These are phyloP conservation scores for Podaxis carcinomalis DNA, from an alignment of 768 basidiomycete species.

Conservation along the genomic window DNA sequence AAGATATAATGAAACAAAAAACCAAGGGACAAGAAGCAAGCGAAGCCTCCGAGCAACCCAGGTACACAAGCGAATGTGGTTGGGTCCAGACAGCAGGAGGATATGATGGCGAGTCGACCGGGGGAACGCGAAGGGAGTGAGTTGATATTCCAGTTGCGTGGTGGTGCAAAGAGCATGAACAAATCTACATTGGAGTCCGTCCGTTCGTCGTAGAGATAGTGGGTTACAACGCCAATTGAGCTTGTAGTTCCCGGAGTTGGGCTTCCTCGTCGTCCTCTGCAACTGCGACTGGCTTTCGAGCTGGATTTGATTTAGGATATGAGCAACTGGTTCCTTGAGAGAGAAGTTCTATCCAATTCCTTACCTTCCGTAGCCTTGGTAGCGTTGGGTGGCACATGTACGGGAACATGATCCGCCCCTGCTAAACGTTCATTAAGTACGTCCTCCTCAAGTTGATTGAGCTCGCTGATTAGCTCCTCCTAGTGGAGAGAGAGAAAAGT, in stretches of 20 bases:
- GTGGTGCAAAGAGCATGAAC: constrained; percentile 17
- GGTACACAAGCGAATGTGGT: background rate
- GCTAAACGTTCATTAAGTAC: constrained; percentile 79
- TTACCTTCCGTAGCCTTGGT: constrained; percentile 44
- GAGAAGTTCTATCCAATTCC: constrained; percentile 19
- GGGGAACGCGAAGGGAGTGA: background rate
- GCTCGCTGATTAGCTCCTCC: constrained; percentile 75
- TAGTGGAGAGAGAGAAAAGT: constrained; percentile 25
- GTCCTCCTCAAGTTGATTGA: constrained; percentile 87
- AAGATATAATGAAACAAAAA: background rate
- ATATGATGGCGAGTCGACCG: background rate
- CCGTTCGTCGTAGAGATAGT: background rate
- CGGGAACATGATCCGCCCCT: constrained; percentile 86
- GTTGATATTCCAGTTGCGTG: constrained; percentile 9
- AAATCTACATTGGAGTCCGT: background rate
- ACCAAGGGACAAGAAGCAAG: background rate
- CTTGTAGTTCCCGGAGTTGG: constrained; percentile 86
- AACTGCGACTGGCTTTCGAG: constrained; percentile 30
- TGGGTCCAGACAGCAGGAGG: background rate
- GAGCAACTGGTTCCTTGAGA: background rate
- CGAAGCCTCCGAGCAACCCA: background rate
- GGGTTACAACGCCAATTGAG: constrained; percentile 74
- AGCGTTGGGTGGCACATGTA: constrained; percentile 73
- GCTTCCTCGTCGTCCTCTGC: constrained; percentile 89
- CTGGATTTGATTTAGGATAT: background rate